A percentile compares a stretch with the other conserved stretches of the same genome.
These are phyloP conservation scores for Phylloporus sp. DNA, from an alignment of 768 basidiomycete genomes.

Conservation along the genomic window DNA sequence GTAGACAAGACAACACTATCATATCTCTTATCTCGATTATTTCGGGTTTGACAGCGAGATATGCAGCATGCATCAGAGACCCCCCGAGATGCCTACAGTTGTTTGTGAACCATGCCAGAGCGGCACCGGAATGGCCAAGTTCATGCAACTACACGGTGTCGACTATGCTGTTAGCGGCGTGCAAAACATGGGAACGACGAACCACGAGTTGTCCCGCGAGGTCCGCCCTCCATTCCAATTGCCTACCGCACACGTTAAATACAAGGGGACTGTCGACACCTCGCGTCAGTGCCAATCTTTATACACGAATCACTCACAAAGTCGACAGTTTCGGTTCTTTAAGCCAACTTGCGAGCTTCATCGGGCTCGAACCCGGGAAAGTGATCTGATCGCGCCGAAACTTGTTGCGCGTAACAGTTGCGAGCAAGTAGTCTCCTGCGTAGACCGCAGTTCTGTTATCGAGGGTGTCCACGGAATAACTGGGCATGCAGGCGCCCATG, in stretches of 20 bases:
- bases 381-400: slow-evolving; percentile 11
- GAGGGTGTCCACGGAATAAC: slow-evolving; percentile 10
- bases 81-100: neutral
- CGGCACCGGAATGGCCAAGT: neutral
- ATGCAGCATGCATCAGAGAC: neutral
- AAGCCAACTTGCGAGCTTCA: slow-evolving; percentile 12
- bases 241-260: slow-evolving; percentile 5
- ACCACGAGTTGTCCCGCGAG: slow-evolving; percentile 10
- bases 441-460: slow-evolving; percentile 4
- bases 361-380: slow-evolving; percentile 10
- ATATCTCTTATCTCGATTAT: slow-evolving; percentile 8
- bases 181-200: neutral
- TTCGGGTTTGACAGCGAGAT: slow-evolving; percentile 15
- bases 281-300: neutral
- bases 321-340: slow-evolving; percentile 1
- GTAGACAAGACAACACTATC: slow-evolving; percentile 19
- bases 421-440: neutral
- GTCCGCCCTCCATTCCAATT: slow-evolving; percentile 11
- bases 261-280: slow-evolving; percentile 8
- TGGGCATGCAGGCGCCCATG: neutral
- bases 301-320: slow-evolving; percentile 9
- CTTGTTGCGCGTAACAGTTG: slow-evolving; percentile 12
- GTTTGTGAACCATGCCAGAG: slow-evolving; percentile 13
- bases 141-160: slow-evolving; percentile 10
- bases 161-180: neutral